phyloP scores from a whole-genome alignment of 1,139 yeast species.

The Saccharomyces hybrid region DNA sequence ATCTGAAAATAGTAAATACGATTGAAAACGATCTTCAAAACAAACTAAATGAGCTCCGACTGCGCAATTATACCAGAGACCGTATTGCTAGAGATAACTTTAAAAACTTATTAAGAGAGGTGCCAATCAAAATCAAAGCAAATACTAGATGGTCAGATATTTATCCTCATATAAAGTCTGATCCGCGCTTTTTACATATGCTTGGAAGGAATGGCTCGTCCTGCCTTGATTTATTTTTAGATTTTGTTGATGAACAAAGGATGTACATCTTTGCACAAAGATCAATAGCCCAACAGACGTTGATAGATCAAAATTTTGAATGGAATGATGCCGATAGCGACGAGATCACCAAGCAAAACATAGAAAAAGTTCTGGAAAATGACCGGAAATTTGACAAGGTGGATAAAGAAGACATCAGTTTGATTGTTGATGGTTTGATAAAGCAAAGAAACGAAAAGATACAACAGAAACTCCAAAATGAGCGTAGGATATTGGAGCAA shows the following conservation, averaged over 20 bases:
- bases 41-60: conserved; percentile 34
- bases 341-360: conserved; percentile 1
- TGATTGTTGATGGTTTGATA: conserved; percentile 28
- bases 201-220: conserved; percentile 77
- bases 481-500: conserved; percentile 33
- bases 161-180: conserved; percentile 45
- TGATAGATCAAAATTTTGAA: conserved; percentile 34
- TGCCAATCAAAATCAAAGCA: conserved; percentile 37
- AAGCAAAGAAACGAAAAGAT: conserved; percentile 25
- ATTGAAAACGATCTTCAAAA: conserved; percentile 29
- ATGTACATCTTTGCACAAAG: conserved; percentile 50
- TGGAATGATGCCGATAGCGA: conserved; percentile 13
- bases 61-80: conserved; percentile 46
- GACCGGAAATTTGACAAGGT: conserved; percentile 22
- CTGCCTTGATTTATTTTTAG: conserved; percentile 74
- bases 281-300: conserved; percentile 48
- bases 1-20: conserved; percentile 36
- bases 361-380: conserved; percentile 12
- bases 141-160: conserved; percentile 56
- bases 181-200: conserved; percentile 50
- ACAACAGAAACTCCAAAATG: conserved; percentile 31
- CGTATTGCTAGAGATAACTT: conserved; percentile 59
- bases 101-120: conserved; percentile 38
- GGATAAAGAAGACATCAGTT: conserved; percentile 26
- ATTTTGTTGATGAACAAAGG: conserved; percentile 56